A percentile compares a stretch with the other conserved stretches of the same genome.
Conservation (phyloP, 1,284 basidiomycete genomes). For the Leccinum insigne region DNA sequence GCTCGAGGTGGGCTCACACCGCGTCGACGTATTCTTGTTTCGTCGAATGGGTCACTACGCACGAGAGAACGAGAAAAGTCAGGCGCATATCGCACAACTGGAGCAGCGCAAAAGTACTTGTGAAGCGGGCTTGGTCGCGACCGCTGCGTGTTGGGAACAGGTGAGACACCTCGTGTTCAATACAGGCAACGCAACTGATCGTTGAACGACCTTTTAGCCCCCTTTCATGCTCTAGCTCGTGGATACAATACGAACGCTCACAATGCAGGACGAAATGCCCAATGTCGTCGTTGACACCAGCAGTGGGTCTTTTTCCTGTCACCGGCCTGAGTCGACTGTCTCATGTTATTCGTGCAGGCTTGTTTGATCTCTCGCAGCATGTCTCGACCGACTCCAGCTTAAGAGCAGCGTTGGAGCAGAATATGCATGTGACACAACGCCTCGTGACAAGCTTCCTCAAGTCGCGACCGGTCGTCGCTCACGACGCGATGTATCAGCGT, state of each 20-base stretch:
- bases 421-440: constrained; percentile 57
- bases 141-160: constrained; percentile 91
- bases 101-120: constrained; percentile 73
- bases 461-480: constrained; percentile 32
- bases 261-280: constrained; percentile 54
- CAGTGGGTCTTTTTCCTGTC: constrained; percentile 34
- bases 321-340: neutral
- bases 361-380: constrained; percentile 56
- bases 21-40: constrained; percentile 59
- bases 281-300: constrained; percentile 43
- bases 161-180: constrained; percentile 40
- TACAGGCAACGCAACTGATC: constrained; percentile 3
- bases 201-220: neutral
- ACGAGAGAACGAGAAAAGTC: constrained; percentile 74
- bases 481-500: constrained; percentile 39
- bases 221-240: constrained; percentile 49
- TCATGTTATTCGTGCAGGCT: constrained; percentile 21
- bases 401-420: constrained; percentile 49
- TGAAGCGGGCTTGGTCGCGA: constrained; percentile 77
- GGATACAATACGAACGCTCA: constrained; percentile 64
- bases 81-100: constrained; percentile 67
- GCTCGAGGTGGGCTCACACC: constrained; percentile 60
- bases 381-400: constrained; percentile 52
- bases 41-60: constrained; percentile 91
- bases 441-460: constrained; percentile 62